A percentile compares a stretch with the other conserved stretches of the same genome.
Conservation (phyloP, 768 basidiomycete species). For the Lentinula raphanica region DNA sequence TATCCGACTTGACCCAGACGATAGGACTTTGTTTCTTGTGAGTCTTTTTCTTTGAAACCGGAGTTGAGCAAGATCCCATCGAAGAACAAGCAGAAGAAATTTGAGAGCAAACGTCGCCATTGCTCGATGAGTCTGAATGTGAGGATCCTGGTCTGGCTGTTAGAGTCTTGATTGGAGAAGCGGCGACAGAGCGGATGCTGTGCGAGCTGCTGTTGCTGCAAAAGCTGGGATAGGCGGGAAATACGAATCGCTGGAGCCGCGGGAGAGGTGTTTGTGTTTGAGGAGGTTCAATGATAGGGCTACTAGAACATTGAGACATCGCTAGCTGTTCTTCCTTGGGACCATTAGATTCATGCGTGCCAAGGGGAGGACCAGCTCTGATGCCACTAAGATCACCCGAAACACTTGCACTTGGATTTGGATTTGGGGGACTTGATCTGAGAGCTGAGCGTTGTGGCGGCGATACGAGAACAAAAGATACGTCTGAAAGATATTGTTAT, state of each 20-base stretch:
- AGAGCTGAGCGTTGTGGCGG: background rate
- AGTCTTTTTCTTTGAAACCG: background rate
- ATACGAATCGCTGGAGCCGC: constrained; percentile 1
- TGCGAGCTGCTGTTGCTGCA: background rate
- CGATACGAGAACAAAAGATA: background rate
- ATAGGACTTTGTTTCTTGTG: constrained; percentile 5
- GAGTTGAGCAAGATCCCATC: background rate
- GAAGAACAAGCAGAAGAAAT: background rate
- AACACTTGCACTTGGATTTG: too few relatives aligned
- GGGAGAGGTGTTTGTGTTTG: background rate
- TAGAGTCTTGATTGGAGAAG: background rate
- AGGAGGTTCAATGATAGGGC: background rate
- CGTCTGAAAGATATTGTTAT: background rate
- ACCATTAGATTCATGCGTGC: background rate
- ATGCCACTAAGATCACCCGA: too few relatives aligned
- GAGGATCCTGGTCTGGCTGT: background rate
- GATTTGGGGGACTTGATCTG: background rate
- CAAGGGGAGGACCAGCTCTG: background rate
- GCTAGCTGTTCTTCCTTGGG: background rate
- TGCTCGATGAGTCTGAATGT: background rate
- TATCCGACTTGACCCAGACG: constrained; percentile 1
- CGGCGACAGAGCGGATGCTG: background rate
- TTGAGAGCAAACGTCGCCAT: background rate
- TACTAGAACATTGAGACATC: background rate
- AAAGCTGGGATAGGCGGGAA: background rate